A percentile compares a stretch with the other conserved stretches of the same genome.
phyloP scores from a whole-genome alignment of 148 eudicot genomes.

The Chenopodium suecicum region DNA sequence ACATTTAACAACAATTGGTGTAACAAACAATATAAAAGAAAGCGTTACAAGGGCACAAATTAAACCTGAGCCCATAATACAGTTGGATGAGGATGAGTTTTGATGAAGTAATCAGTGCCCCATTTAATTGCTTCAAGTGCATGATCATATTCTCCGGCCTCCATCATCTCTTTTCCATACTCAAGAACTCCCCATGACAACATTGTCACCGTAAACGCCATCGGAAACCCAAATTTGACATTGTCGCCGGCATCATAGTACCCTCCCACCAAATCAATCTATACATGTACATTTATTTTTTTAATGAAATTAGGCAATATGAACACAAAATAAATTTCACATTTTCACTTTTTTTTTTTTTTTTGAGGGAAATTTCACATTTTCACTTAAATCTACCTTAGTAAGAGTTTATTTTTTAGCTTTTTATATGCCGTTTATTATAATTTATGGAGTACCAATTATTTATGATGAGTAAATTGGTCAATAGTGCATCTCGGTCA shows the following conservation, averaged over 20 bases:
- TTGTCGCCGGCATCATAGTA: constrained; percentile 66
- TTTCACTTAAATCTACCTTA: too few species aligned
- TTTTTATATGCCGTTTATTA: too few species aligned
- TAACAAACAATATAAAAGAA: background rate
- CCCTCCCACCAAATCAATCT: constrained; percentile 75
- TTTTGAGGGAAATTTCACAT: too few species aligned
- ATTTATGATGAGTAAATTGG: too few species aligned
- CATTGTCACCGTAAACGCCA: constrained; percentile 73
- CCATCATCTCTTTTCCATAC: constrained; percentile 35
- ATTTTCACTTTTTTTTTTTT: too few species aligned
- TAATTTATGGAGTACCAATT: too few species aligned
- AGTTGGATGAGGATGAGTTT: constrained; percentile 53
- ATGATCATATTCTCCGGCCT: constrained; percentile 40
- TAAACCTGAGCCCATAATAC: constrained; percentile 65
- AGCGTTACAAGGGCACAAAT: background rate
- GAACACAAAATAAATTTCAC: too few species aligned
- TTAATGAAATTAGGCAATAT: too few species aligned
- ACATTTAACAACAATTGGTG: background rate
- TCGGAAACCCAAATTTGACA: constrained; percentile 34
- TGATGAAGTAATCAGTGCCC: constrained; percentile 78
- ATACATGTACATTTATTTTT: background rate
- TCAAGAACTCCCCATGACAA: constrained; percentile 60
- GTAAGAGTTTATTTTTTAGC: too few species aligned
- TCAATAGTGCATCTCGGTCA: too few species aligned
- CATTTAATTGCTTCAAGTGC: constrained; percentile 46